Evolutionary conservation across 768 basidiomycete species (phyloP).

Genomic region (Lyophyllum shimeji): DNA sequence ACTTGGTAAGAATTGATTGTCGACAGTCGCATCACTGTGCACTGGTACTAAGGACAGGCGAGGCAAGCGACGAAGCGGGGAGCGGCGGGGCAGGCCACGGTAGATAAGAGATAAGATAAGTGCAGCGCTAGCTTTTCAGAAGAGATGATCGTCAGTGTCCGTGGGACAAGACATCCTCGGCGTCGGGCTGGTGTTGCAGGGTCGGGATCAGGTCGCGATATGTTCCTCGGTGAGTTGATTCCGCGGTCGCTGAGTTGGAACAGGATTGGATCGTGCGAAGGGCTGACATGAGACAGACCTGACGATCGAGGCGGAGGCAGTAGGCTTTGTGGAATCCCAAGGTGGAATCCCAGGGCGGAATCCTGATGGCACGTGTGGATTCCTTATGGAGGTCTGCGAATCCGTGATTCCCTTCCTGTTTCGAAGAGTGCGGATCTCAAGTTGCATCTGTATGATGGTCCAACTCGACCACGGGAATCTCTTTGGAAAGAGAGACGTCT

Average conservation of each 20-base stretch:
- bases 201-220: slow-evolving; percentile 6
- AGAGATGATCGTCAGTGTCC: too few species aligned
- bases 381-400: slow-evolving; percentile 18
- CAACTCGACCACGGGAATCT: slow-evolving; percentile 31
- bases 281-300: neutral
- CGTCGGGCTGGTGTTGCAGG: neutral
- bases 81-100: too few species aligned
- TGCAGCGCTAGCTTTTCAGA: too few species aligned
- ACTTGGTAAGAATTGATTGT: neutral
- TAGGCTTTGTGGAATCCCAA: slow-evolving; percentile 1
- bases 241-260: slow-evolving; percentile 4
- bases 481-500: slow-evolving; percentile 30
- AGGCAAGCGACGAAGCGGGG: too few species aligned
- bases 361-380: slow-evolving; percentile 13
- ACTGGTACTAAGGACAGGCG: too few species aligned
- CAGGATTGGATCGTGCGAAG: neutral
- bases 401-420: slow-evolving; percentile 14
- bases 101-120: neutral
- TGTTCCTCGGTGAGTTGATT: slow-evolving; percentile 2
- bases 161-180: neutral
- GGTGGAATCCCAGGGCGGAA: neutral
- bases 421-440: slow-evolving; percentile 35
- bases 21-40: neutral
- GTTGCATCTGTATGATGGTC: slow-evolving; percentile 11
- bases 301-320: neutral